Conservation (phyloP, 305 asterid genomes). For the Fraxinus sp. region DNA sequence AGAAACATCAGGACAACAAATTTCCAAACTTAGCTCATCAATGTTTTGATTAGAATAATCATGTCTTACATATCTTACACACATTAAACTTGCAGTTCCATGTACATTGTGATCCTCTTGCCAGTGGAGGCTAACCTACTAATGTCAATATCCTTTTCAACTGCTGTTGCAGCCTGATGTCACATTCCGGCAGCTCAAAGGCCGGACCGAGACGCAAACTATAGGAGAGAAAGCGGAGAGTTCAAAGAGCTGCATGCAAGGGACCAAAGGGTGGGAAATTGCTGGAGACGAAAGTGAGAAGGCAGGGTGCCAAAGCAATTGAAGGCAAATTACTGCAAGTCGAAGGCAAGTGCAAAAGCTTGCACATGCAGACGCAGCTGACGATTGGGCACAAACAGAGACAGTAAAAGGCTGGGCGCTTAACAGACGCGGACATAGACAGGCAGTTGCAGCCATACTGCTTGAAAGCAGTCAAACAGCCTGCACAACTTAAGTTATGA, state of each 20-base stretch:
- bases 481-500: neutral
- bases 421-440: neutral
- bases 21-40: neutral
- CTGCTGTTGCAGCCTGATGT: neutral
- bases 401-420: neutral
- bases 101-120: neutral
- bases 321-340: neutral
- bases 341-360: neutral
- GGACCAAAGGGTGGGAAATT: neutral
- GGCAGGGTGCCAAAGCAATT: neutral
- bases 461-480: neutral
- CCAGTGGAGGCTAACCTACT: neutral
- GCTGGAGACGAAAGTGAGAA: neutral
- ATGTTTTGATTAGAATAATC: neutral
- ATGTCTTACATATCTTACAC: neutral
- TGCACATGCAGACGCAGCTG: neutral
- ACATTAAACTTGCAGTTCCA: neutral
- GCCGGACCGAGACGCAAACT: neutral
- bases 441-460: neutral
- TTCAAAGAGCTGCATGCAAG: neutral
- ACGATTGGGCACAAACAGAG: neutral
- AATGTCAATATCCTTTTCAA: neutral
- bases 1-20: neutral
- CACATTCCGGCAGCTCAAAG: neutral
- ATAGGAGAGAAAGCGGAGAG: neutral